Evolutionary conservation across 352 stramenopile species (phyloP), one percentile per base, ranked within the genome.

Genomic region (Pelagophyceae sp.): DNA sequence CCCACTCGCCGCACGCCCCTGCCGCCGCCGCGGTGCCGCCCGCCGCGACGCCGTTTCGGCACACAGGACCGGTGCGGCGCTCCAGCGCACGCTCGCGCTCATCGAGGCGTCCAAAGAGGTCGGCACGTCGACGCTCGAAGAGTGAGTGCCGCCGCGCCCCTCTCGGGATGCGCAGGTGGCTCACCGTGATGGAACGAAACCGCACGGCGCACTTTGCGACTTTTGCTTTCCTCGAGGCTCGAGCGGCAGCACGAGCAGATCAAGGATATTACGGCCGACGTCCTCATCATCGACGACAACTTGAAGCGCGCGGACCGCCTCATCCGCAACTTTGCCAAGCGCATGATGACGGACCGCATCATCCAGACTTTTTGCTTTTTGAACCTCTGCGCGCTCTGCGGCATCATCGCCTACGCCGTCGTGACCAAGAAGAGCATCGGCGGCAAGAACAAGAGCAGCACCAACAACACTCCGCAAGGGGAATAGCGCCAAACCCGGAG

Each of bases 341-440:
- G 86, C 54, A 90, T 91, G 85, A 85, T 86, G n/a, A 85, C 83
- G 5, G 87, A 91, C 80, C 87, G 82, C 64, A 85, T 91, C 35
- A 90, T 90, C 78, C 85, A 90, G 74, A 89, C 85, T 74, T 90
- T 90, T 83, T 81, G 85, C 23, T 80, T 87, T 45, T 61, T 90
- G 32, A 91, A 91, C 79, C 84, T 87, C 40, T 38, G 87, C 0
- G 65, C 87, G 35, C 51, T 89, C 19, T 77, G 82, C 25, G 84
- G 81, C n/a, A 84, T 89, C 29, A 78, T 89, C 32, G 31, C 82
- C 27, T 89, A 87, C 78, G 75, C 79, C 31, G 72, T 89, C 71
- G 72, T 87, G 35, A 86, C 58, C n/a, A 76, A 76, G 37, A 76
- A 76, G 38, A 23, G 11, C 45, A 11, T 54, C 45, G 45, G 45